Conservation (phyloP, 352 stramenopile species). For the Phytophthora chlamydospora region DNA sequence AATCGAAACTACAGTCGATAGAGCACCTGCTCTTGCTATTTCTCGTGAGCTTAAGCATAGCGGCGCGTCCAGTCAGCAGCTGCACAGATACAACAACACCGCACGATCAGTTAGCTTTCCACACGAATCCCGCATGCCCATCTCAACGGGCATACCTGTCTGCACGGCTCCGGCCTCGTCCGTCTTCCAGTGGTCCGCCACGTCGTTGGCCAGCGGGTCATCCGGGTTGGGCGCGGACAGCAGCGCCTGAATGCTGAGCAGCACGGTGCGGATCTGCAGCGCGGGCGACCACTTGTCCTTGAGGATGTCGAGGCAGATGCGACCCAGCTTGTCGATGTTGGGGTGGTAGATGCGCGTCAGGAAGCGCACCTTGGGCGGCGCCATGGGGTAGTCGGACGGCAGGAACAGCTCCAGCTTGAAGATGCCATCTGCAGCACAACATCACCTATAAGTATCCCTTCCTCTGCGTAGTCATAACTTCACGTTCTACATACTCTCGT, state of each 20-base stretch:
- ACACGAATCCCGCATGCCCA: background rate
- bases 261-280: conserved; percentile 98
- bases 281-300: conserved; percentile 99
- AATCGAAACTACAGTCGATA: conserved; percentile 35
- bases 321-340: conserved; percentile 98
- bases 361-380: conserved; percentile 97
- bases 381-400: conserved; percentile 97
- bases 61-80: conserved; percentile 74
- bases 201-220: conserved; percentile 97
- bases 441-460: background rate
- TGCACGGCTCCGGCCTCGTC: conserved; percentile 93
- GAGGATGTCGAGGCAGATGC: conserved; percentile 99
- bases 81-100: conserved; percentile 28
- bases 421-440: conserved; percentile 71
- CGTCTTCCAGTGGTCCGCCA: conserved; percentile 98
- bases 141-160: conserved; percentile 53
- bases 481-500: conserved; percentile 82
- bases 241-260: conserved; percentile 97
- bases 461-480: conserved; percentile 13
- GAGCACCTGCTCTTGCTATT: conserved; percentile 20
- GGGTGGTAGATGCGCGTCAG: conserved; percentile 99
- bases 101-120: conserved; percentile 7
- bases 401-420: conserved; percentile 98
- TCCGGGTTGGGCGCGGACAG: conserved; percentile 97
- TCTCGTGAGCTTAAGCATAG: conserved; percentile 53